Evolutionary conservation across 768 basidiomycete genomes (phyloP), one percentile per base, ranked within the genome.

Genomic region (Leccinellum albellum): DNA sequence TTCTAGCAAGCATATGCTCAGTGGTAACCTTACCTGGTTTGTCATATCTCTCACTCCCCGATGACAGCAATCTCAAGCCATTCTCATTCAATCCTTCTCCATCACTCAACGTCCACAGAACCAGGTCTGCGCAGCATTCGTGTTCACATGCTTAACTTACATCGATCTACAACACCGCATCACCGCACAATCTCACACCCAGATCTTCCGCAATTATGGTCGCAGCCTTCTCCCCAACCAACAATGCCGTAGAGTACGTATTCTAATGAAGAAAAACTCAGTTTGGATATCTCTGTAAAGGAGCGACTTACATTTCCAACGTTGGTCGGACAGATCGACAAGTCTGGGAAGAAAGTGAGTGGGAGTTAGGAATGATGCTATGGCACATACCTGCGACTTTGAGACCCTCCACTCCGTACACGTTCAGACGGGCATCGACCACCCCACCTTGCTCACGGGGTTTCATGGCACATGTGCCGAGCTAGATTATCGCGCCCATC

Each of bases 401-500:
- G 21, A 64, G 54, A 5, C 50, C 53, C 26, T 53, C 21, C 0
- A 61, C 58, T 4, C 49, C 58, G 23, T 63, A 60, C 32, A 64
- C 62, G 10, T 63, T 60, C 35, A 63, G 54, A 3, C 57, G 54
- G 1, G 51, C 20, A 49, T 64, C 54, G 3, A 63, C 58, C 10
- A 63, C 62, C 8, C 62, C 58, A 20, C 52, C 49, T 40, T 54
- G 32, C 4, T 28, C 32, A 13, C 33, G 59, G 17, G 50, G 49
- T 32, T 86, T 87, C 87, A 88, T 88, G 1, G 86, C 79, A 54
- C 85, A 87, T 0, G 86, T 88, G 31, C 86, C 49, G 3, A 50
- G 49, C 49, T 50, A 50, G 21, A 32, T 32, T 4, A 29, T 17
- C 12, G 10, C 14, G n/a, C 21, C 7, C 20, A 12, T 50, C 49